Base-by-base conservation (phyloP, 192 early-diverging fungal genomes). In the Geranomyces variabilis region DNA sequence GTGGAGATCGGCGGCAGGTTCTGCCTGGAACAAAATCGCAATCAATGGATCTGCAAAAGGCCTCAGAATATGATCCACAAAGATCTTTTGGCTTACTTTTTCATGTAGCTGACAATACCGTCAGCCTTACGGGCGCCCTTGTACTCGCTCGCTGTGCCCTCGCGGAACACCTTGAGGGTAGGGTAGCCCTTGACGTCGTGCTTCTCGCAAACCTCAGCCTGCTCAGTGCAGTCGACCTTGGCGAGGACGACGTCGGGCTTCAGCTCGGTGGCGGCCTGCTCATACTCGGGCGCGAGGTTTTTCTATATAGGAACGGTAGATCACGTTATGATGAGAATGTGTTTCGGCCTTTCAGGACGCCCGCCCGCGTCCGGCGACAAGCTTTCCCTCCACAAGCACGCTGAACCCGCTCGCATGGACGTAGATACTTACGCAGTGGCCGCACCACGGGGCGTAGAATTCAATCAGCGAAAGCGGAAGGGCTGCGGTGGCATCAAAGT, bases 391-490 rank as follows among this genome's bases (percentile, higher is more conserved):
- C n/a, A n/a, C n/a, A n/a, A n/a, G n/a, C n/a, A n/a, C n/a, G n/a
- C n/a, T n/a, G n/a, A n/a, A n/a, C n/a, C n/a, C n/a, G n/a, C n/a
- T n/a, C n/a, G n/a, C n/a, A n/a, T n/a, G n/a, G 8, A 63, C 26
- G 43, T 9, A 21, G 43, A 3, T 36, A 68, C 66, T 68, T 68
- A 68, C 66, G 84, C 96, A 99, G 88, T 99, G 93, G 65, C 95
- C 93, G 81, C 96, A 99, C 96, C 94, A 98, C 34, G 95, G 96
- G 36, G 96, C 95, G 79, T 88, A 98, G 82, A 98, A 98, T 80
- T 97, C 91, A 64, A 98, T 90, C 56, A 98, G 87, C 29, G 91
- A 87, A 45, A 96, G 76, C 8, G 90, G 77, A 77, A 92, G 74
- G 24, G 85, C 72, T 61, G 91, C 81, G 69, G 81, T 84, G 12